Evolutionary conservation across 345 rosid species (phyloP).

Genomic region (Salix brachista): DNA sequence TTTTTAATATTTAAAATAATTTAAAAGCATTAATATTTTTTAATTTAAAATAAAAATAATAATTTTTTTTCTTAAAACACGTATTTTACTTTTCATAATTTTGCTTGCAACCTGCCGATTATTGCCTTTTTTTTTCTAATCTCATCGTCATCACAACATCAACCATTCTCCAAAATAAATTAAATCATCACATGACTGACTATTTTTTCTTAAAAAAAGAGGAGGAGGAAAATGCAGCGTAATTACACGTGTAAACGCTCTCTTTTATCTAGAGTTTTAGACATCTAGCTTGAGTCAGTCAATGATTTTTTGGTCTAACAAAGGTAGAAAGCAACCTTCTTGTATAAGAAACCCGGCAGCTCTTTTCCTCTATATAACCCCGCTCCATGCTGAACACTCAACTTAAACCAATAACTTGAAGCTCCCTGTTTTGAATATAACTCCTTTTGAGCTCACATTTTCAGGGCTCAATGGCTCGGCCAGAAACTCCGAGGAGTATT

Average conservation of each 20-base stretch:
- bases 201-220: not conserved
- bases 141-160: no score
- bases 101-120: no score
- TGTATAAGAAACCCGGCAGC: not conserved
- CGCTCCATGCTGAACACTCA: not conserved
- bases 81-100: no score
- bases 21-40: no score
- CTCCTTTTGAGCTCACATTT: not conserved
- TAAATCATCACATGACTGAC: not conserved
- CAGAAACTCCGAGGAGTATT: not conserved
- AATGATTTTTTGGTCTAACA: not conserved
- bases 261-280: not conserved
- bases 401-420: not conserved
- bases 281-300: not conserved
- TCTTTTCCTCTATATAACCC: constrained; percentile 6
- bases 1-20: no score
- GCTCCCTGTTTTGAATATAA: not conserved
- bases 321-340: not conserved
- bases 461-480: not conserved
- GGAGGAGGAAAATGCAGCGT: not conserved
- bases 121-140: no score
- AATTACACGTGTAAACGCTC: no score
- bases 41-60: no score
- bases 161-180: no score
- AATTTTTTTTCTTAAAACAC: no score